Base-by-base conservation (phyloP, 768 basidiomycete genomes). In the Leccinum fibrillosum region DNA sequence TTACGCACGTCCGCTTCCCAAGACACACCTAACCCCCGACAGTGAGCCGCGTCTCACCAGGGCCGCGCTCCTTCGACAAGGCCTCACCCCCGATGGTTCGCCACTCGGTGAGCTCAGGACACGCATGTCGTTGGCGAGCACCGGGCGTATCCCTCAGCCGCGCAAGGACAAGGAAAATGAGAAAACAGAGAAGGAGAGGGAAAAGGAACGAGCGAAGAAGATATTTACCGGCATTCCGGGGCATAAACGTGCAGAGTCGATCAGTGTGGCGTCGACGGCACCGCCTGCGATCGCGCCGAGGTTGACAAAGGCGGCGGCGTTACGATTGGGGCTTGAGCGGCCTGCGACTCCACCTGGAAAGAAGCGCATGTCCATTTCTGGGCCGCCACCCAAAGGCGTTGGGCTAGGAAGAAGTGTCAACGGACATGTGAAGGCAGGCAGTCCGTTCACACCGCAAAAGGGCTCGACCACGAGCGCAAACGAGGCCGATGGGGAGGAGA, bases 181-280 rank as follows among this genome's bases (percentile, higher is more conserved):
- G 19, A 71, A 62, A 1, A 82, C 84, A 17, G 82, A 86, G 28
- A 74, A 72, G 26, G 80, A 85, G 0, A 75, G 80, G 23, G 80
- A 84, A 7, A 86, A 87, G 64, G 89, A 88, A 62, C 78, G 80
- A 23, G 77, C 80, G 2, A 78, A 78, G 15, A 75, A 82, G 72
- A 88, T 85, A 13, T 94, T 92, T 69, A 80, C 81, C 23, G 86
- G 89, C 60, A 85, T 92, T 4, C 92, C 91, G 0, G 91, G 91
- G 0, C 92, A 94, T 71, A 92, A 91, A 67, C 86, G 91, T 15
- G 50, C 78, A 0, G 82, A 78, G 62, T 82, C 80, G 7, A 89
- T 94, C 52, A 56, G 75, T 0, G 92, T 94, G 9, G 86, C 90
- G 13, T 88, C 86, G 21, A 90, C 87, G 21, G 84, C 84, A 15